Evolutionary conservation across 169 alveolate species (phyloP).

Genomic region (Eimeria falciformis): DNA sequence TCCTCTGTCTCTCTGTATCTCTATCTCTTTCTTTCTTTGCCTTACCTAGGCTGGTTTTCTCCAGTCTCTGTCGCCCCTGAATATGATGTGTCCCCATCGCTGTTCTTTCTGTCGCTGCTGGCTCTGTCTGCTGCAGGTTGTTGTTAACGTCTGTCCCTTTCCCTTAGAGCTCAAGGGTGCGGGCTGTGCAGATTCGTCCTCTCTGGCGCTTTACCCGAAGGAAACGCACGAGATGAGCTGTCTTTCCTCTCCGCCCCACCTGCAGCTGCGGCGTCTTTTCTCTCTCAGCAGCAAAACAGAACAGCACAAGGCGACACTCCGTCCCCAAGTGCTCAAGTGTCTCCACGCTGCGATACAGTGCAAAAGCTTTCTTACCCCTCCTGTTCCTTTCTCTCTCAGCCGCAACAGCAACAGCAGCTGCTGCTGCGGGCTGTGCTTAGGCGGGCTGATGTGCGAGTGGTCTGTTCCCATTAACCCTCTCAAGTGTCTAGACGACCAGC

Average conservation of each 20-base stretch:
- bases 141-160: conserved; percentile 10
- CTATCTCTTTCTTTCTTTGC: too few relatives aligned
- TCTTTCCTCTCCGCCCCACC: not conserved
- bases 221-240: conserved; percentile 15
- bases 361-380: not conserved
- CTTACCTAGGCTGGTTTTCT: too few relatives aligned
- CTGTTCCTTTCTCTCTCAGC: not conserved
- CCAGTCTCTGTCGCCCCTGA: not conserved
- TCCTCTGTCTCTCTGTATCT: too few relatives aligned
- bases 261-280: conserved; percentile 32
- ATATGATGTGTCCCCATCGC: not conserved
- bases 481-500: conserved; percentile 35
- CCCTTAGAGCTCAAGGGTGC: conserved; percentile 9
- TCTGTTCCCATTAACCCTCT: conserved; percentile 11
- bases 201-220: not conserved
- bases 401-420: conserved; percentile 43
- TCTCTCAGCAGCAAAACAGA: not conserved
- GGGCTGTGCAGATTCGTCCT: not conserved
- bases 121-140: not conserved
- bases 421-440: conserved; percentile 37
- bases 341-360: not conserved
- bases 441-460: conserved; percentile 26
- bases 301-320: not conserved
- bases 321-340: not conserved
- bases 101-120: not conserved